A percentile compares a stretch with the other conserved stretches of the same genome.
phyloP scores from a whole-genome alignment of 2,329 filamentous ascomycete species.

The Fusarium protoensiforme region DNA sequence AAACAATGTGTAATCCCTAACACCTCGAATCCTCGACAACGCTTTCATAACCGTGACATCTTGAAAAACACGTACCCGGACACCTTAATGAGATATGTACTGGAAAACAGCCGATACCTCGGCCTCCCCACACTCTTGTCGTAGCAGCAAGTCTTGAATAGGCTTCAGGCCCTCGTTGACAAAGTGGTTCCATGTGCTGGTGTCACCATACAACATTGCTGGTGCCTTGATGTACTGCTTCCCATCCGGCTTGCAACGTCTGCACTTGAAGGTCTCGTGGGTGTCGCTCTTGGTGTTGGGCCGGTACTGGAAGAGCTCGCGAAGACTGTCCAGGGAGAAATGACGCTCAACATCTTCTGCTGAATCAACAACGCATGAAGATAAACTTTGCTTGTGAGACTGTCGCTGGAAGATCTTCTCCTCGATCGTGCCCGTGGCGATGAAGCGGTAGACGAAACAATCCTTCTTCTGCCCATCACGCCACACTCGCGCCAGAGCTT shows the following conservation, averaged over 20 bases:
- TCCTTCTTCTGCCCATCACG: slow-evolving; percentile 99
- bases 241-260: slow-evolving; percentile 89
- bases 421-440: slow-evolving; percentile 96
- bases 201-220: slow-evolving; percentile 97
- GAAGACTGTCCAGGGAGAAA: slow-evolving; percentile 89
- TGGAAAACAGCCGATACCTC: slow-evolving; percentile 97
- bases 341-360: slow-evolving; percentile 97
- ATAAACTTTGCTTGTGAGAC: slow-evolving; percentile 96
- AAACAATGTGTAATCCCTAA: slow-evolving; percentile 5
- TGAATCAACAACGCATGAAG: slow-evolving; percentile 94
- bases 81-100: slow-evolving; percentile 85
- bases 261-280: slow-evolving; percentile 99
- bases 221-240: slow-evolving; percentile 89
- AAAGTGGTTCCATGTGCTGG: slow-evolving; percentile 99
- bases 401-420: slow-evolving; percentile 99
- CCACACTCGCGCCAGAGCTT: slow-evolving; percentile 97
- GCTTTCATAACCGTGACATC: slow-evolving; percentile 20
- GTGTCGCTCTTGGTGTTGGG: slow-evolving; percentile 89
- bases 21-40: slow-evolving; percentile 22
- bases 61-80: slow-evolving; percentile 1
- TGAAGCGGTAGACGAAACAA: slow-evolving; percentile 99
- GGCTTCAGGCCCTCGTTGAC: slow-evolving; percentile 80
- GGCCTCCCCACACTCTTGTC: slow-evolving; percentile 82
- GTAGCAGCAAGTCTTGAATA: slow-evolving; percentile 91
- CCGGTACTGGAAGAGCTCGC: slow-evolving; percentile 95